phyloP scores from a whole-genome alignment of 192 early-diverging fungal genomes.

The Rhizoclosmatium sp. region DNA sequence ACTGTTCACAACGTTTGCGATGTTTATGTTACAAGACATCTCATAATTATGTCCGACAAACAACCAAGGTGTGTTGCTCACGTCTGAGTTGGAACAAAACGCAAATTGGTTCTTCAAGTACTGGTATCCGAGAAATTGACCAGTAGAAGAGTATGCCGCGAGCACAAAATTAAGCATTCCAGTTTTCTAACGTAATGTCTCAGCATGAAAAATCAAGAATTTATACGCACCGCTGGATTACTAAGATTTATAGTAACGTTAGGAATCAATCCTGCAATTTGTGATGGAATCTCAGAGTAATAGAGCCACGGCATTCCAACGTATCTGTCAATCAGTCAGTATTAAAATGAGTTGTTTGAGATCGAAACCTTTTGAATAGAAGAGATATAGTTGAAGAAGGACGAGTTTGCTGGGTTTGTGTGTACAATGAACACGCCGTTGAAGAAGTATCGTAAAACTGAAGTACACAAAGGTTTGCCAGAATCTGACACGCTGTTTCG shows the following conservation, averaged over 20 bases:
- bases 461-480: constrained; percentile 61
- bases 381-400: constrained; percentile 1
- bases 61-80: constrained; percentile 41
- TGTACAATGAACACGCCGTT: constrained; percentile 48
- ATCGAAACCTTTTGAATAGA: constrained; percentile 13
- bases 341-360: constrained; percentile 3
- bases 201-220: not conserved
- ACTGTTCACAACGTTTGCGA: constrained; percentile 32
- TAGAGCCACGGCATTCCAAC: constrained; percentile 54
- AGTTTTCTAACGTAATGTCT: constrained; percentile 13
- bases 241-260: constrained; percentile 38
- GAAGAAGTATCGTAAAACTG: constrained; percentile 49
- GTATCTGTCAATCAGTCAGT: constrained; percentile 27
- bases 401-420: constrained; percentile 26
- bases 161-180: constrained; percentile 45
- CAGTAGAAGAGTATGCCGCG: constrained; percentile 53
- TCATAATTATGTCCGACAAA: constrained; percentile 50
- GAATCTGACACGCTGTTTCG: constrained; percentile 46
- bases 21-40: constrained; percentile 45
- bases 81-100: constrained; percentile 25
- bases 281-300: constrained; percentile 35
- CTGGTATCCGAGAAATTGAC: constrained; percentile 59
- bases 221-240: not conserved
- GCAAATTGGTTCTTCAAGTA: constrained; percentile 36
- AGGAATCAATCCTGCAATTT: constrained; percentile 25